Base-by-base conservation (phyloP, 805 yeast species). In the Ogataea henricii region DNA sequence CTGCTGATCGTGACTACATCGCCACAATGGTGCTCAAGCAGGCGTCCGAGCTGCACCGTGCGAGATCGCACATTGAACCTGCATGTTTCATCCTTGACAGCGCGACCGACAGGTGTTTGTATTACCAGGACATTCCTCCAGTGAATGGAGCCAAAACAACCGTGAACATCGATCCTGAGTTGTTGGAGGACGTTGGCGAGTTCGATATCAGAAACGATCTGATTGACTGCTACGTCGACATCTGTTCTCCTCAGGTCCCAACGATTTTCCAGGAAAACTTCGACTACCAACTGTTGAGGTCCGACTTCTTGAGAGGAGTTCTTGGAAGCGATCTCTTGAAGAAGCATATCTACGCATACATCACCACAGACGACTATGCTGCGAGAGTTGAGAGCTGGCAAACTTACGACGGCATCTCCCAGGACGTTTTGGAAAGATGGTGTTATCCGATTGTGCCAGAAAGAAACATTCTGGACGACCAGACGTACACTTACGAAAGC, bases 341-440 rank as follows among this genome's bases (percentile, higher is more conserved):
- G 55, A 92, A 94, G 64, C 87, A 91, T 47, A 87, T 94, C 25
- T 92, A 92, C 66, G 89, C 96, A 0, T 90, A 89, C 62, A 81
- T 91, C 38, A 79, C 94, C 16, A 82, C 79, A 43, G 84, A 82
- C 45, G 84, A 86, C 49, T 91, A 90, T 62, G 96, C 96, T 23
- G 94, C 96, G 1, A 80, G 99, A 63, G 98, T 89, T n/a, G 95
- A 91, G 62, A 86, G 92, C 63, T 85, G 94, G 85, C 88, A 88
- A 62, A 89, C 98, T 0, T 94, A 91, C 66, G 92, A 87, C 64
- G 91, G 96, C 9, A 82, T 94, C 13, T 81, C 95, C 13, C 94
- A 88, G 66, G 98, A 94, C 65, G 81, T 91, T 34, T 71, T 94
- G 45, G 89, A 90, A 18, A 82, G 98, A 63, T 94, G 96, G 89